A percentile compares a stretch with the other conserved stretches of the same genome.
Evolutionary conservation across 495 filamentous ascomycete species (phyloP).

Genomic region (Aspergillus carlsbadensis): DNA sequence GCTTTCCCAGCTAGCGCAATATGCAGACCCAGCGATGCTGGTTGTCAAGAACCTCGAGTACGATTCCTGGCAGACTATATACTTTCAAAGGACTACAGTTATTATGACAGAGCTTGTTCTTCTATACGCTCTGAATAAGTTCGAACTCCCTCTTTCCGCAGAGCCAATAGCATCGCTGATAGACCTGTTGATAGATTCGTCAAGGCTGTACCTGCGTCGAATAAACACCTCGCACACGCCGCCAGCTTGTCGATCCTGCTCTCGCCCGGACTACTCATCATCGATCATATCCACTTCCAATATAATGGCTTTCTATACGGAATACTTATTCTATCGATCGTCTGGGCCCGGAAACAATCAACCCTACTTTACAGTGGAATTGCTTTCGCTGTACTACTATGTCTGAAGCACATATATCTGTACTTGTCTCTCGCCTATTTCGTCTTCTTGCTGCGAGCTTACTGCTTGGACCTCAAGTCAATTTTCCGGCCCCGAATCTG

Average conservation of each 20-base stretch:
- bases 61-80: conserved; percentile 87
- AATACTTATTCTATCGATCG: conserved; percentile 78
- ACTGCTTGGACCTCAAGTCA: conserved; percentile 80
- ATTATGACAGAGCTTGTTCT: conserved; percentile 84
- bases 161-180: background rate
- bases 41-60: conserved; percentile 77
- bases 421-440: conserved; percentile 97
- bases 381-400: conserved; percentile 79
- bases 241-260: conserved; percentile 87
- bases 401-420: conserved; percentile 97
- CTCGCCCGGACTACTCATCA: conserved; percentile 90
- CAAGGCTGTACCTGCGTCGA: conserved; percentile 58
- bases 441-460: conserved; percentile 80
- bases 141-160: conserved; percentile 12
- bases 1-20: conserved; percentile 75
- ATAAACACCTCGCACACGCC: conserved; percentile 78
- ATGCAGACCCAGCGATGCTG: conserved; percentile 79
- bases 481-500: conserved; percentile 72
- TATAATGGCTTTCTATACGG: conserved; percentile 98
- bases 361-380: conserved; percentile 76
- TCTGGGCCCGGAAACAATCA: conserved; percentile 73
- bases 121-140: conserved; percentile 81
- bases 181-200: conserved; percentile 56
- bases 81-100: conserved; percentile 87
- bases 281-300: conserved; percentile 99